Base-by-base conservation (phyloP, 371 early-diverging fungal species). In the Globomyces sp. region DNA sequence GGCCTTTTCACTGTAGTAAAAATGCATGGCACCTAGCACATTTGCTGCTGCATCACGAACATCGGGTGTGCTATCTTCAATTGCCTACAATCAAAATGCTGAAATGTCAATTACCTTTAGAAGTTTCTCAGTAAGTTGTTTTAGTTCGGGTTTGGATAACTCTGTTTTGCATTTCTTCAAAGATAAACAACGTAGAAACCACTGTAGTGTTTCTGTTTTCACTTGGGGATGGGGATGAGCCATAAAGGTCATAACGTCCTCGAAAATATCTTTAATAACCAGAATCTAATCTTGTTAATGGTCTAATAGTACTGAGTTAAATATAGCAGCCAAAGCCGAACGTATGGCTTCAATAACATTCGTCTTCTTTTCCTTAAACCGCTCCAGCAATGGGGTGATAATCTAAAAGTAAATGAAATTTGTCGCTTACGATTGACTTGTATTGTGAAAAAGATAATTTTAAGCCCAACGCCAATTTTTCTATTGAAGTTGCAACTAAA, bases 181-280 rank as follows among this genome's bases (percentile, higher is more conserved):
- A 97, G 73, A 11, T 44, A 60, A 8, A 46, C 89, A 88, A 37
- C 92, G 84, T 0, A 81, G 77, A 8, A 95, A 70, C 75, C 89
- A 85, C 43, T 85, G 87, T 41, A 92, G 73, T 2, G 87, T 74
- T 68, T 94, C 92, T 11, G 85, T 82, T 59, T 89, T 80, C 24
- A 93, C 89, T 69, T 94, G 92, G 1, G 99, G 98, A 70, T 96
- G 97, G 67, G 97, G 96, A 76, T 98, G 93, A 3, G 72, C 78
- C 3, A 86, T 74, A 1, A 81, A 87, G 0, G 82, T 78, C 0
- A 82, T 72, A 44, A 93, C 74, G 59, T 94, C 94, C 61, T 92
- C 93, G 39, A 83, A 66, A 2, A 88, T 75, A 64, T 86, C 90
- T 2, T 76, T 68, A 42, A 86, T 73, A 11, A 80, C 73, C 49